Evolutionary conservation across 208 protist species (phyloP), one percentile per base, ranked within the genome.

Genomic region (Acanthamoeba healyi): DNA sequence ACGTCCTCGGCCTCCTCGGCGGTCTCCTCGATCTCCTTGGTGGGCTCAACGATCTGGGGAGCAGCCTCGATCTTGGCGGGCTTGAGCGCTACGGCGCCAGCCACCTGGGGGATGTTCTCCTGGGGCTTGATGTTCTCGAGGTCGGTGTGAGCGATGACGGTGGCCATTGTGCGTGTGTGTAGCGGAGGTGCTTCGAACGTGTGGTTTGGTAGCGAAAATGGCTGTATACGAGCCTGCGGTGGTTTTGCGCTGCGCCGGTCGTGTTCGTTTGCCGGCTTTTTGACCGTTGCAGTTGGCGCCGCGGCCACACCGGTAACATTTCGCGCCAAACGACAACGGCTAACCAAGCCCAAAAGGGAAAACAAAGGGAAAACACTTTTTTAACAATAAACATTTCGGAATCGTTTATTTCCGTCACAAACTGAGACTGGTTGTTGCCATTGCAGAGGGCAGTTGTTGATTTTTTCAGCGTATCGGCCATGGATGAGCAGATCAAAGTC

Each of bases 71-170:
- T n/a, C 74, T 84, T 42, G 5, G 26, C 19, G 7, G 74, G 74
- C 74, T 84, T 84, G 6, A 84, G 74, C 14, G n/a, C 36, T 24
- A 56, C 3, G 4, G 36, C 26, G 9, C 1, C 74, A 24, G 26
- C 26, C 15, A 36, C 24, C 74, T 84, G 74, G 40, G 74, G 74
- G 74, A 84, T 84, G 74, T 84, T 84, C 26, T 84, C 74, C 74
- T 84, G 38, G 36, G 74, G 74, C 42, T 84, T 84, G 74, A 84
- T 84, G 74, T 84, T 84, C 74, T 84, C 74, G 22, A 24, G 51
- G 32, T 84, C 74, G 74, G 56, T 34, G 42, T 84, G 74, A 5
- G 74, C 5, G 9, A 84, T 34, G 32, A 42, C 22, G 17, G 74
- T 26, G 74, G 74, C 74, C 74, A 84, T 84, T 46, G 74, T 77